Evolutionary conservation across 2,329 filamentous ascomycete species (phyloP).

Genomic region (Thermomyces lanuginosus): DNA sequence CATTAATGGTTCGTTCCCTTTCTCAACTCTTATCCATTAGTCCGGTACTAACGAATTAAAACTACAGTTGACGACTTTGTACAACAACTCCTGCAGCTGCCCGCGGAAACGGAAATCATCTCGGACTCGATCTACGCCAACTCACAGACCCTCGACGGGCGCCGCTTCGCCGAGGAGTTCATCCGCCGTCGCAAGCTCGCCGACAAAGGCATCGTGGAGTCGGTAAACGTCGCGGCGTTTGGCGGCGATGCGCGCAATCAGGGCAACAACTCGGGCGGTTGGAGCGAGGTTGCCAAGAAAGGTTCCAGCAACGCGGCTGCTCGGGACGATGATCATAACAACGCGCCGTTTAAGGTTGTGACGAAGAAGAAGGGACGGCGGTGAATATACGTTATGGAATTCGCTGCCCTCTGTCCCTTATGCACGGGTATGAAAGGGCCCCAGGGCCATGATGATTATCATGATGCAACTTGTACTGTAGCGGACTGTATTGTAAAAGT

Average conservation of each 20-base stretch:
- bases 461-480: too few species aligned
- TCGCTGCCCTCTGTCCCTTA: too few species aligned
- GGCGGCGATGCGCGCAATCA: too few species aligned
- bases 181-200: slow-evolving; percentile 83
- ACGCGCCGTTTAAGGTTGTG: slow-evolving; percentile 71
- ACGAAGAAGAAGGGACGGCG: slow-evolving; percentile 80
- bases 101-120: slow-evolving; percentile 63
- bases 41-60: slow-evolving; percentile 13
- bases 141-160: slow-evolving; percentile 78
- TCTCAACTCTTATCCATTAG: neutral
- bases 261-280: slow-evolving; percentile 49
- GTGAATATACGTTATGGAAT: slow-evolving; percentile 28
- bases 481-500: too few species aligned
- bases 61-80: slow-evolving; percentile 63
- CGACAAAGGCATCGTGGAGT: slow-evolving; percentile 72
- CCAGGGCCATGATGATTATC: too few species aligned
- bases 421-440: too few species aligned
- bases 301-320: slow-evolving; percentile 35
- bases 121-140: slow-evolving; percentile 77
- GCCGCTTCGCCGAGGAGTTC: slow-evolving; percentile 88
- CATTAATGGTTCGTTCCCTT: slow-evolving; percentile 43
- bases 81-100: slow-evolving; percentile 55
- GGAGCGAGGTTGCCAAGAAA: slow-evolving; percentile 97
- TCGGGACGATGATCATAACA: slow-evolving; percentile 32
- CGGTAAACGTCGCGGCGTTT: slow-evolving; percentile 39